A percentile compares a stretch with the other conserved stretches of the same genome.
These are phyloP conservation scores for Penicillium goetzii DNA, from an alignment of 495 filamentous ascomycete genomes.

Conservation along the genomic window DNA sequence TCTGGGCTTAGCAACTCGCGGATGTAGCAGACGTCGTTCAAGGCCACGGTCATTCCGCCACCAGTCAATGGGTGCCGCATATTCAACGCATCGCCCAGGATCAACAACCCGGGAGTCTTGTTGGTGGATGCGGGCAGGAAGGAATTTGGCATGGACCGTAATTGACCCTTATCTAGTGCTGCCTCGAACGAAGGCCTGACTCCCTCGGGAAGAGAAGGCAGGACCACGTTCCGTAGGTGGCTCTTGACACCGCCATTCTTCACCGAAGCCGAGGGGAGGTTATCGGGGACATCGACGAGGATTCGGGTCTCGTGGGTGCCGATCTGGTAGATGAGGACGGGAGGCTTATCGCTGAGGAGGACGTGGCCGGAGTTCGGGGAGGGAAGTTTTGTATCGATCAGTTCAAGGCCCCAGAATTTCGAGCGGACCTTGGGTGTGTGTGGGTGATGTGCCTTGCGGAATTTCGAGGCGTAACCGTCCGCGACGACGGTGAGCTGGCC, in stretches of 20 bases:
- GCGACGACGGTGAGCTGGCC: conserved; percentile 84
- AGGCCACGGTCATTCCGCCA: conserved; percentile 93
- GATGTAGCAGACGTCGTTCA: conserved; percentile 85
- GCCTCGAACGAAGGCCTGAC: conserved; percentile 73
- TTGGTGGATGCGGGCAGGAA: conserved; percentile 80
- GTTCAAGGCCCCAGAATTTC: conserved; percentile 90
- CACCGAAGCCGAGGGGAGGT: conserved; percentile 68
- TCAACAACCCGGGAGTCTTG: conserved; percentile 71
- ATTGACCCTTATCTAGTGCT: conserved; percentile 73
- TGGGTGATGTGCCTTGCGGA: conserved; percentile 79
- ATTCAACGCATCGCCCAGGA: conserved; percentile 92
- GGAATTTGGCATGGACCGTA: conserved; percentile 89
- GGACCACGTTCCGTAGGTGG: conserved; percentile 74
- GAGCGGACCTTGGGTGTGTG: conserved; percentile 69
- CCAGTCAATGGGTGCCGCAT: conserved; percentile 96
- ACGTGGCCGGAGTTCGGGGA: conserved; percentile 80
- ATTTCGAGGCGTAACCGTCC: conserved; percentile 92
- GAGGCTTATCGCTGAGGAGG: conserved; percentile 72
- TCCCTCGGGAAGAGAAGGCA: conserved; percentile 74
- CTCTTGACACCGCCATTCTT: conserved; percentile 79
- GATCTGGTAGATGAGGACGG: conserved; percentile 95
- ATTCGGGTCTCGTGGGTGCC: conserved; percentile 91
- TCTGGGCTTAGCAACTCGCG: conserved; percentile 68
- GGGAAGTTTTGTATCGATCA: conserved; percentile 83
- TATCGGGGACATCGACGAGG: conserved; percentile 86